Percentiles rank a stretch among this genome's conserved stretches.
Evolutionary conservation across 1,284 basidiomycete species (phyloP).

Genomic region (Boletus calvinii): DNA sequence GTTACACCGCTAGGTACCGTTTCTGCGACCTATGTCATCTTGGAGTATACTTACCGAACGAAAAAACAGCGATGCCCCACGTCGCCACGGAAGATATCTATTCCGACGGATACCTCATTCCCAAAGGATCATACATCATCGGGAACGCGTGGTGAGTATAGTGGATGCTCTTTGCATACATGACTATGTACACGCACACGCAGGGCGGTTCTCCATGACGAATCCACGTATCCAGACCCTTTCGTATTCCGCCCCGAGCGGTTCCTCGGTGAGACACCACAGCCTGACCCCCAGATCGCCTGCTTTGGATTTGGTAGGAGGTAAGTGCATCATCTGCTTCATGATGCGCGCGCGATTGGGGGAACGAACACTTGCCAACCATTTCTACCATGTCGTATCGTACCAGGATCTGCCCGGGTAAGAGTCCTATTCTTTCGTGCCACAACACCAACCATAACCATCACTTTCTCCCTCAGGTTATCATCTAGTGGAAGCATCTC

Average conservation of each 20-base stretch:
- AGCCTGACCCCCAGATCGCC: slow-evolving; percentile 18
- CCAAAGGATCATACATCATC: slow-evolving; percentile 36
- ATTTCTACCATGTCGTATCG: background rate
- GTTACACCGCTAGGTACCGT: slow-evolving; percentile 15
- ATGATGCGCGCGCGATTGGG: background rate
- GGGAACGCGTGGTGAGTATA: slow-evolving; percentile 23
- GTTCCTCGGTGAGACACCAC: slow-evolving; percentile 20
- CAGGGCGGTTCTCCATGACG: slow-evolving; percentile 22
- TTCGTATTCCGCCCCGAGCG: slow-evolving; percentile 26
- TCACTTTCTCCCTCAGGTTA: slow-evolving; percentile 1
- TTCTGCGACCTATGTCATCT: background rate
- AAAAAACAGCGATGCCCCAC: slow-evolving; percentile 35
- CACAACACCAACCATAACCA: background rate
- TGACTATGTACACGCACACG: background rate
- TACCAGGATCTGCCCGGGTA: slow-evolving; percentile 25
- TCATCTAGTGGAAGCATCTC: slow-evolving; percentile 14
- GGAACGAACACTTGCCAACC: background rate
- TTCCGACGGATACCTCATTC: slow-evolving; percentile 37
- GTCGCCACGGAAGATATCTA: slow-evolving; percentile 39
- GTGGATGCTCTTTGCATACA: background rate
- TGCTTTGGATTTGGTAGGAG: slow-evolving; percentile 27
- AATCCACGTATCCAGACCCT: slow-evolving; percentile 21
- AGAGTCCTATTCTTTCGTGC: background rate
- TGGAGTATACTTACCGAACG: slow-evolving; percentile 19
- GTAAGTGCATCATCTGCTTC: background rate